phyloP scores from a whole-genome alignment of 176 grass and related monocot genomes.

The Rhynchospora pubera region DNA sequence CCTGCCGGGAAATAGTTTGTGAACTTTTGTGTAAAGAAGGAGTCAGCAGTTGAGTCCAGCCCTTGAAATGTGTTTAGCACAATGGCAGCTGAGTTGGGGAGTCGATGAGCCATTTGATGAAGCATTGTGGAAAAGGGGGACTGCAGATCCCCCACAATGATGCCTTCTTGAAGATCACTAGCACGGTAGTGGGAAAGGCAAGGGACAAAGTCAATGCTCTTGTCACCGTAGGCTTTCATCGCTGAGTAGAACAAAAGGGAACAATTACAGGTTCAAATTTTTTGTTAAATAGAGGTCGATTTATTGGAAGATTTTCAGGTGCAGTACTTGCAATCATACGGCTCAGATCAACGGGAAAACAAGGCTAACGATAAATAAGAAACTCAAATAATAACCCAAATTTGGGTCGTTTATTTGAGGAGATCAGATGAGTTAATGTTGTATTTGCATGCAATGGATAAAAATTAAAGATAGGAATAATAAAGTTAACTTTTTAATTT shows the following conservation, averaged over 20 bases:
- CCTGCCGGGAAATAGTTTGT: not conserved
- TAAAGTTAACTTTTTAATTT: no score
- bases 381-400: no score
- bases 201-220: conserved; percentile 15
- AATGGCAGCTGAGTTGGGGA: conserved; percentile 8
- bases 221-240: not conserved
- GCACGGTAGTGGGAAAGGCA: conserved; percentile 21
- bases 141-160: conserved; percentile 6
- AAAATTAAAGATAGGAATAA: no score
- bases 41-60: conserved; percentile 14
- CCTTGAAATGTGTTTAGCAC: conserved; percentile 21
- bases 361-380: no score
- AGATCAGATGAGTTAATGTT: no score
- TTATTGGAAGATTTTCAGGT: no score
- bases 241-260: not conserved
- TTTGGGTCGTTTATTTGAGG: no score
- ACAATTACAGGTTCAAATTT: no score
- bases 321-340: no score
- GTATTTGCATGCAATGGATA: no score
- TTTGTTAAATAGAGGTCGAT: no score
- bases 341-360: no score
- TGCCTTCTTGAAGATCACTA: conserved; percentile 29
- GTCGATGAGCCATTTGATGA: conserved; percentile 12
- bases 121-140: conserved; percentile 16
- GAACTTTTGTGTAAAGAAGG: conserved; percentile 1